Base-by-base conservation (phyloP, 1,284 basidiomycete species). In the Meira miltonrushii region DNA sequence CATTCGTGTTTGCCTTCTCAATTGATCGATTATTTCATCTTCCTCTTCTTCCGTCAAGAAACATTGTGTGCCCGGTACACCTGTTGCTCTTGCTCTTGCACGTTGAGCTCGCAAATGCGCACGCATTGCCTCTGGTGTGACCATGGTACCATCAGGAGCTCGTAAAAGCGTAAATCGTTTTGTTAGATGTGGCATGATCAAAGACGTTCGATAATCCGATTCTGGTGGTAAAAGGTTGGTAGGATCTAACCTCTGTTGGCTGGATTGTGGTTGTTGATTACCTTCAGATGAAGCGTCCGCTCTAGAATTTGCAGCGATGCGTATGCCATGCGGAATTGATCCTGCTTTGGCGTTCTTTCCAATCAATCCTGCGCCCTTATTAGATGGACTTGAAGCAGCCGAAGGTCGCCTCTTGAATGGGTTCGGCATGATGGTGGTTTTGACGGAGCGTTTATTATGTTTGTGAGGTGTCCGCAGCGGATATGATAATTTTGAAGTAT, bases 21-120 rank as follows among this genome's bases (percentile, higher is more conserved):
- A 64, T 58, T 74, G 68, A 23, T 71, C 65, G 46, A 74, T 72
- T 57, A 74, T 72, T 52, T 64, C 72, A 53, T 74, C 66, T 39
- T 74, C 72, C 57, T 74, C 72, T 53, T 72, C 68, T 44, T 74
- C 72, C 9, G 71, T 74, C 46, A 74, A 60, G 23, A 72, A 74
- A 59, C 64, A 64, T 39, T 38, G 50, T 41, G 63, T 61, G 25
- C 60, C 49, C 21, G 53, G 54, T 28, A 25, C 53, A 4, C 58
- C 52, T 3, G 48, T 57, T 19, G 69, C 72, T 38, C 71, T 57
- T 43, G 72, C 72, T 47, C 71, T 60, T 11, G 68, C 70, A 23
- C 72, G 53, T 39, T 74, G 72, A 1, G 70, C 70, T 0, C 72
- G 60, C 0, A 74, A 55, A 41, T 74, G 72, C 8, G 70, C 68